phyloP scores from a whole-genome alignment of 164 flowering plant genomes.

The Dillenia turbinata region DNA sequence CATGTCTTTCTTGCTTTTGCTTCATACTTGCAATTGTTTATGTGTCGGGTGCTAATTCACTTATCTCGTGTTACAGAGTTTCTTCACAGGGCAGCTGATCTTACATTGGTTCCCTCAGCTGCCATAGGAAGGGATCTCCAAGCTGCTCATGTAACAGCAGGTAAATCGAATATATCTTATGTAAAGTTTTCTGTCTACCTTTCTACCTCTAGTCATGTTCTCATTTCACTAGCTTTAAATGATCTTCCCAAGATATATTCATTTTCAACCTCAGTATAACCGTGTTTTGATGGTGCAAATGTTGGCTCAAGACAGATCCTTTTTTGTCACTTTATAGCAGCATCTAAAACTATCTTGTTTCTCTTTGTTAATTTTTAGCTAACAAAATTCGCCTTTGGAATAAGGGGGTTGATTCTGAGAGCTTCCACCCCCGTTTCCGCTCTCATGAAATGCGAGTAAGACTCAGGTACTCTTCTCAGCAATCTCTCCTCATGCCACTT shows the following conservation, averaged over 20 bases:
- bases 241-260: too few relatives aligned
- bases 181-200: background rate
- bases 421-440: conserved; percentile 77
- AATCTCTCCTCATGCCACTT: background rate
- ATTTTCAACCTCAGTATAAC: too few relatives aligned
- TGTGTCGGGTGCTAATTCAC: conserved; percentile 5
- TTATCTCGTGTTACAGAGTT: conserved; percentile 48
- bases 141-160: conserved; percentile 74
- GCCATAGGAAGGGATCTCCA: conserved; percentile 79
- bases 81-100: conserved; percentile 97
- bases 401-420: conserved; percentile 93
- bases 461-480: conserved; percentile 44
- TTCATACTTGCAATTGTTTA: background rate
- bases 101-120: conserved; percentile 93
- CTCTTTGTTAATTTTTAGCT: conserved; percentile 35
- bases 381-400: conserved; percentile 92
- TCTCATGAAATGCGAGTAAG: conserved; percentile 71
- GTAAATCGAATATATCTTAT: conserved; percentile 24
- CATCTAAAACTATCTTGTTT: background rate
- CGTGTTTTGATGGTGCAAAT: too few relatives aligned
- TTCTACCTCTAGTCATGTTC: background rate
- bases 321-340: background rate
- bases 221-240: too few relatives aligned
- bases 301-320: background rate
- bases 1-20: background rate